These are phyloP conservation scores for Alternaria angustiovoidea DNA, from an alignment of 2,329 filamentous ascomycete species.

Conservation along the genomic window DNA sequence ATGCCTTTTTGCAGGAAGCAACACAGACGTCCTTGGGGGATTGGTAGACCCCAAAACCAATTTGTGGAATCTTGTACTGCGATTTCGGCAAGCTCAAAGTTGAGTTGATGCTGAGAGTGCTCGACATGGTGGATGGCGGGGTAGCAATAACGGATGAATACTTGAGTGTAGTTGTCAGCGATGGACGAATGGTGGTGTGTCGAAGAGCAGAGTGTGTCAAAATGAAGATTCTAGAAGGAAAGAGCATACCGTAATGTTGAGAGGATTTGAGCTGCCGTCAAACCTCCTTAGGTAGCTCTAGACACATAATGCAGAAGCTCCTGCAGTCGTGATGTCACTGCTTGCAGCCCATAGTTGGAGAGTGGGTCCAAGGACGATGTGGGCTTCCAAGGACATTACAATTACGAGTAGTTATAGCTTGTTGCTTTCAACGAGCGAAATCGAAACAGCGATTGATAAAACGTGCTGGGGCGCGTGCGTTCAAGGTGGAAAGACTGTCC, in stretches of 20 bases:
- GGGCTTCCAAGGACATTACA: not conserved
- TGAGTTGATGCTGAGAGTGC: constrained; percentile 55
- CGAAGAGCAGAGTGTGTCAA: constrained; percentile 8
- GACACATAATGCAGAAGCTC: constrained; percentile 11
- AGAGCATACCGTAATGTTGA: constrained; percentile 18
- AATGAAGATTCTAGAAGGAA: constrained; percentile 9
- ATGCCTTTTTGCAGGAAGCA: constrained; percentile 65
- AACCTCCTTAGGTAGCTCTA: constrained; percentile 2
- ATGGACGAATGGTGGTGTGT: not conserved
- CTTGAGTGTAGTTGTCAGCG: constrained; percentile 15
- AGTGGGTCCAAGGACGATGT: constrained; percentile 11
- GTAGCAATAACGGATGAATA: constrained; percentile 14
- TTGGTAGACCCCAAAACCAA: constrained; percentile 77
- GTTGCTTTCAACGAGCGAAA: not conserved
- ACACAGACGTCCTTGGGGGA: constrained; percentile 64
- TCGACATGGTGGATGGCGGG: constrained; percentile 26
- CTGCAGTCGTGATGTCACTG: constrained; percentile 31
- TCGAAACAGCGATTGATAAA: not conserved
- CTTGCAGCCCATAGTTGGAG: constrained; percentile 8
- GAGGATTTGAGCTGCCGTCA: not conserved
- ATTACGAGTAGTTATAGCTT: not conserved
- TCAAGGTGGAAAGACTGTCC: not conserved
- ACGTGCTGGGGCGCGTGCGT: not conserved
- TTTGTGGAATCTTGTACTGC: constrained; percentile 65
- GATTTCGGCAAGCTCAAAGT: constrained; percentile 61